Evolutionary conservation across 2,329 filamentous ascomycete species (phyloP), one percentile per base, ranked within the genome.

Genomic region (Raffaelea deltoideospora): DNA sequence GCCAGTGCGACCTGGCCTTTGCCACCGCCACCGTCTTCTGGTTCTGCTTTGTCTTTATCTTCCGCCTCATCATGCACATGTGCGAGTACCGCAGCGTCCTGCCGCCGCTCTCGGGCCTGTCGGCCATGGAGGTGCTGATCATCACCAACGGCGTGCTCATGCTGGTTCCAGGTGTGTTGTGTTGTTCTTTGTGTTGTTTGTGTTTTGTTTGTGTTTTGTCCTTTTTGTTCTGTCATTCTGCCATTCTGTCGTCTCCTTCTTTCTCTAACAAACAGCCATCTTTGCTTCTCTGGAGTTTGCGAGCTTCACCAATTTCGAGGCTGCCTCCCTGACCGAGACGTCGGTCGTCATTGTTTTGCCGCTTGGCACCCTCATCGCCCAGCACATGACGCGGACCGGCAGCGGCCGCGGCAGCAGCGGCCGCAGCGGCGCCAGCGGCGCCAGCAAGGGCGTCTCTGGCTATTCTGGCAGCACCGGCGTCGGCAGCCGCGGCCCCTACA

Each of bases 141-240:
- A 64, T 71, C 46, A 67, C 66, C 34, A 72, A 73, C 27, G 68
- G 67, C 10, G 43, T 70, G 1, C 53, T 74, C 37, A 72, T 73
- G 69, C 44, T 70, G 14, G 49, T 70, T 10, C 69, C 68, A n/a
- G 63, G 68, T 71, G 18, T 2, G 33, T 36, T 11, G n/a, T 14
- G 23, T 27, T 27, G 5, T 11, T 17, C 6, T 10, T n/a, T n/a
- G 13, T 31, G 13, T 29, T 22, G 5, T 31, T 17, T 15, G 7
- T 9, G 15, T 13, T 22, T 11, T 37, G 14, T 24, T 14, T 29
- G 17, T 3, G 11, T 19, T 3, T 24, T 4, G 9, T 21, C 21
- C 23, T 35, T 27, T 35, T 35, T 22, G 3, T 33, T 20, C 24
- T 14, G 15, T 35, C 19, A n/a, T 21, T 17, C 18, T 30, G 17